Evolutionary conservation across 495 filamentous ascomycete genomes (phyloP), one percentile per base, ranked within the genome.

Genomic region (Hyaloscypha variabilis): DNA sequence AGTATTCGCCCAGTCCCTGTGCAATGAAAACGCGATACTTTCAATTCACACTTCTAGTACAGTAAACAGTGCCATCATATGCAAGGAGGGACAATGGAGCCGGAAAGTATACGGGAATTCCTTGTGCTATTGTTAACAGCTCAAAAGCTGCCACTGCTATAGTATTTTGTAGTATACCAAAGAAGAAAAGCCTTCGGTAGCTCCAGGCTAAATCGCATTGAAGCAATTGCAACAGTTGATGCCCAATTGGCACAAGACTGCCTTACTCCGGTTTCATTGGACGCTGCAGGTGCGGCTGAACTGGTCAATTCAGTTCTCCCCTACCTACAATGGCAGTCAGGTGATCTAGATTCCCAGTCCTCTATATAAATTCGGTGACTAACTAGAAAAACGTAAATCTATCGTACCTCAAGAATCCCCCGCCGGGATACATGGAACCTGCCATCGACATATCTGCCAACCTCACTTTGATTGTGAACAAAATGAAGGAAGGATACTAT

Each of bases 331-430:
- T 64, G 62, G 55, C 66, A 68, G 30, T 60, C 62, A 23, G 66
- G 52, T 67, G 24, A 36, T 21, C 46, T 57, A 65, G 63, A 24
- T 34, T n/a, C 60, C 25, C 28, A 73, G 54, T 66, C 66, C 30
- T 64, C 65, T 25, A 67, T n/a, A n/a, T n/a, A n/a, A n/a, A n/a
- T n/a, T n/a, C n/a, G n/a, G n/a, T n/a, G n/a, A n/a, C 69, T 10
- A 23, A 65, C 39, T 34, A 8, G 29, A 34, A 21, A 28, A n/a
- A n/a, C n/a, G n/a, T 42, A 61, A 71, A 73, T 53, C 29, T 72
- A 2, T 58, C 62, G 29, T 74, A 76, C 63, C 57, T 74, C 3
- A 73, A 74, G 36, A 62, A 60, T 24, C 74, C 74, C 1, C 72
- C 72, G 3, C 28, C 66, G 25, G 66, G 67, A 0, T 76, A 71